Evolutionary conservation across 352 stramenopile species (phyloP).

Genomic region (Phytophthora ramorum): DNA sequence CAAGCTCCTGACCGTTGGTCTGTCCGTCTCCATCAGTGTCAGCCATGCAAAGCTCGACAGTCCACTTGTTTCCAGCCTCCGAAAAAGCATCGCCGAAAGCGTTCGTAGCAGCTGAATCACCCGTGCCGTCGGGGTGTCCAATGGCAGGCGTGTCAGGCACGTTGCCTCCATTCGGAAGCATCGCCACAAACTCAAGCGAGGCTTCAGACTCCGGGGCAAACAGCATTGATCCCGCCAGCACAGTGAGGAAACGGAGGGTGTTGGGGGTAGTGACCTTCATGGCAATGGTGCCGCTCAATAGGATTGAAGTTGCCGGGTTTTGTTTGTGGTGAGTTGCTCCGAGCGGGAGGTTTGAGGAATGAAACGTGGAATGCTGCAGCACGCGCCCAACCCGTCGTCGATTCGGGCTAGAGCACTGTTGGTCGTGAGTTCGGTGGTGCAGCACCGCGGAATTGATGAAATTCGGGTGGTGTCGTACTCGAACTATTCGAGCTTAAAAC

Average conservation of each 20-base stretch:
- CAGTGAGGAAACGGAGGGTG: conserved; percentile 5
- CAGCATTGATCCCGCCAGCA: background rate
- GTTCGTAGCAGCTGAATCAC: conserved; percentile 14
- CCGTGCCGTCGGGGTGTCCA: conserved; percentile 17
- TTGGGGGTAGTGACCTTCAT: conserved; percentile 12
- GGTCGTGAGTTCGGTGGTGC: conserved; percentile 10
- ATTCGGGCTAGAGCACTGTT: background rate
- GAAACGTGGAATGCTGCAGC: background rate
- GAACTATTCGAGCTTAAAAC: background rate
- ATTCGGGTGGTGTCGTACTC: conserved; percentile 1
- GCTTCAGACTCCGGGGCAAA: conserved; percentile 4
- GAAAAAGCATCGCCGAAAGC: conserved; percentile 20
- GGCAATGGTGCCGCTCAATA: background rate
- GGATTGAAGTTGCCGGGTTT: background rate
- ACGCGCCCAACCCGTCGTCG: background rate
- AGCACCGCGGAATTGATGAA: background rate
- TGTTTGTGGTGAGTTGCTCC: background rate
- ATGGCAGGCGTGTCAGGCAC: conserved; percentile 21
- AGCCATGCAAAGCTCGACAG: conserved; percentile 12
- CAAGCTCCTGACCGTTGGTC: conserved; percentile 22
- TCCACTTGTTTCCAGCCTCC: conserved; percentile 24
- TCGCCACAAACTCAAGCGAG: conserved; percentile 20
- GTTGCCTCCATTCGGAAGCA: conserved; percentile 19
- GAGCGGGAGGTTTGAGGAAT: conserved; percentile 13
- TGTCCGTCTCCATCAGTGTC: conserved; percentile 23